Evolutionary conservation across 1,139 yeast genomes (phyloP).

Genomic region (Taphrina pruni): DNA sequence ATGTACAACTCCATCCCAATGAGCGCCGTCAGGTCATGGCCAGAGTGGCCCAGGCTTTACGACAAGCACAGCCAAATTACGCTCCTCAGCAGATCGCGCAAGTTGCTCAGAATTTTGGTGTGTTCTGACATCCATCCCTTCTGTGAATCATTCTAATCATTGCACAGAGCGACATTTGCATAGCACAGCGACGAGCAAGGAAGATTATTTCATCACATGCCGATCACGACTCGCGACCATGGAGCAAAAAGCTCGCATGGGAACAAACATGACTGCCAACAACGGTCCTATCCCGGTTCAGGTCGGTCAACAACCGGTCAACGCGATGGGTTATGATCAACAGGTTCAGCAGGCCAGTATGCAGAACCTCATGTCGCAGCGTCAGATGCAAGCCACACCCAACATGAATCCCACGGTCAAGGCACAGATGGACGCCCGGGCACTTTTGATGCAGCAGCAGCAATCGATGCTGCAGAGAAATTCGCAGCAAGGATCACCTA

Average conservation of each 20-base stretch:
- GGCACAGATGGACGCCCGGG: conserved; percentile 18
- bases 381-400: conserved; percentile 13
- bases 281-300: conserved; percentile 6
- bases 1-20: conserved; percentile 21
- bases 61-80: conserved; percentile 32
- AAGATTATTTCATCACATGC: conserved; percentile 35
- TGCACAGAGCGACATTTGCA: conserved; percentile 23
- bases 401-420: not conserved
- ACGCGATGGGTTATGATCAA: not conserved
- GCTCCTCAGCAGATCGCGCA: conserved; percentile 36
- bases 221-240: conserved; percentile 22
- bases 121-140: not conserved
- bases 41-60: conserved; percentile 25
- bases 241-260: conserved; percentile 27
- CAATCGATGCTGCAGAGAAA: conserved; percentile 21
- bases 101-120: conserved; percentile 39
- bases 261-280: conserved; percentile 8
- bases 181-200: conserved; percentile 33
- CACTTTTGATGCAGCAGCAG: conserved; percentile 30
- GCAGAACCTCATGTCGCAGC: conserved; percentile 29
- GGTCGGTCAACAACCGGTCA: conserved; percentile 4
- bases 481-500: conserved; percentile 10
- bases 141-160: not conserved
- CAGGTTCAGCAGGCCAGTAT: conserved; percentile 27
- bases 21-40: conserved; percentile 22